Conservation (phyloP, 169 alveolate species). For the Perkinsus chesapeaki region DNA sequence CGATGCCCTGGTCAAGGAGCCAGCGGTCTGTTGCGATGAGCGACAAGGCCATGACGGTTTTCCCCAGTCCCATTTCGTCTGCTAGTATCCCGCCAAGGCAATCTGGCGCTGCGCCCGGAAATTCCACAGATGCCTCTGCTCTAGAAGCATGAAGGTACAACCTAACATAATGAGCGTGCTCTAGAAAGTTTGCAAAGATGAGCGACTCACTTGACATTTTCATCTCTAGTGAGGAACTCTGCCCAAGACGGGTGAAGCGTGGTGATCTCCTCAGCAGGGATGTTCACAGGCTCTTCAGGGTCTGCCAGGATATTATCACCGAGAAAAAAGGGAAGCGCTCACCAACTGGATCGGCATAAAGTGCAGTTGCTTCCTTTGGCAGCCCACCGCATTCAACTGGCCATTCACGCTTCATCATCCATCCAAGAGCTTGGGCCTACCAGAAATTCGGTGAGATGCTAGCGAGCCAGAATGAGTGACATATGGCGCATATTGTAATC, state of each 20-base stretch:
- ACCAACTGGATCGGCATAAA: neutral
- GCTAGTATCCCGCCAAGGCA: neutral
- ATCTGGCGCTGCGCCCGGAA: neutral
- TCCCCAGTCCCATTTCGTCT: neutral
- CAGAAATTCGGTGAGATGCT: neutral
- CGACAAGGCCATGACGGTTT: neutral
- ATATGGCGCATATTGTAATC: too few species aligned
- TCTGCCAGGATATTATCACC: too few species aligned
- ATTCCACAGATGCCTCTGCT: neutral
- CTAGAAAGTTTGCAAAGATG: neutral
- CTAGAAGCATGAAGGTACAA: neutral
- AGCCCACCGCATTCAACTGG: neutral
- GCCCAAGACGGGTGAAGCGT: neutral
- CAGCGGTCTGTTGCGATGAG: neutral
- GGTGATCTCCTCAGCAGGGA: neutral
- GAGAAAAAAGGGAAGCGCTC: neutral
- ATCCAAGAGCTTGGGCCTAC: neutral
- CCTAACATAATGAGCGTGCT: neutral
- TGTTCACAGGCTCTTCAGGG: neutral
- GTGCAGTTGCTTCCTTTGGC: neutral
- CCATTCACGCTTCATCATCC: neutral
- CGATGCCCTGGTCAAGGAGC: neutral
- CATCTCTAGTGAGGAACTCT: neutral
- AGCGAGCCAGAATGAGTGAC: too few species aligned
- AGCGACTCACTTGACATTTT: neutral